Percentiles rank a stretch among this genome's conserved stretches.
These are phyloP conservation scores for Cercospora sojina DNA, from an alignment of 2,329 filamentous ascomycete genomes.

Conservation along the genomic window DNA sequence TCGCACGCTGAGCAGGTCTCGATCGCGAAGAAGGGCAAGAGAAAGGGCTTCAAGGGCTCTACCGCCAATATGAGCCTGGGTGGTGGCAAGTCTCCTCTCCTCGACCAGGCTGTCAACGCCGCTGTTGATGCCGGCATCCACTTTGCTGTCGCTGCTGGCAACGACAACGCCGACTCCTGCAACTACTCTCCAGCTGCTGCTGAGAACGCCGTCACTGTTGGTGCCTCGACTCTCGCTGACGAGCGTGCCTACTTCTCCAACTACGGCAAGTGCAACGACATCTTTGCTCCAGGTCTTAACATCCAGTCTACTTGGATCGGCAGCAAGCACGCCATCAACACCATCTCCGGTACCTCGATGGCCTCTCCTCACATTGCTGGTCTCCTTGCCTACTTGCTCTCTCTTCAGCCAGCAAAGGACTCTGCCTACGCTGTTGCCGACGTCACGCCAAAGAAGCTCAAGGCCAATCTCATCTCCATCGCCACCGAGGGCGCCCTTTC, in stretches of 20 bases:
- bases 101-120: conserved; percentile 91
- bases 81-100: conserved; percentile 89
- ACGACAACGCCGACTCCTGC: conserved; percentile 97
- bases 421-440: conserved; percentile 87
- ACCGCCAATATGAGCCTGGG: conserved; percentile 99
- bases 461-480: conserved; percentile 80
- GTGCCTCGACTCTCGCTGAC: conserved; percentile 88
- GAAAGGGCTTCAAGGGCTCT: conserved; percentile 96
- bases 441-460: conserved; percentile 91
- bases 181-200: conserved; percentile 98
- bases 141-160: conserved; percentile 97
- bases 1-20: conserved; percentile 73
- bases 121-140: conserved; percentile 89
- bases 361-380: conserved; percentile 95
- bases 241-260: conserved; percentile 99
- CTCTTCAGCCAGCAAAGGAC: conserved; percentile 84
- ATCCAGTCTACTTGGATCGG: conserved; percentile 99
- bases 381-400: conserved; percentile 96
- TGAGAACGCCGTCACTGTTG: conserved; percentile 88
- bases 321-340: conserved; percentile 93
- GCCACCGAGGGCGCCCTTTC: conserved; percentile 74
- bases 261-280: conserved; percentile 98
- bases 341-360: conserved; percentile 99
- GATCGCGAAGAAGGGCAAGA: conserved; percentile 80
- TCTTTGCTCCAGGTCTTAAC: conserved; percentile 89